Evolutionary conservation across 768 basidiomycete species (phyloP), one percentile per base, ranked within the genome.

Genomic region (Neoboletus magnificus): DNA sequence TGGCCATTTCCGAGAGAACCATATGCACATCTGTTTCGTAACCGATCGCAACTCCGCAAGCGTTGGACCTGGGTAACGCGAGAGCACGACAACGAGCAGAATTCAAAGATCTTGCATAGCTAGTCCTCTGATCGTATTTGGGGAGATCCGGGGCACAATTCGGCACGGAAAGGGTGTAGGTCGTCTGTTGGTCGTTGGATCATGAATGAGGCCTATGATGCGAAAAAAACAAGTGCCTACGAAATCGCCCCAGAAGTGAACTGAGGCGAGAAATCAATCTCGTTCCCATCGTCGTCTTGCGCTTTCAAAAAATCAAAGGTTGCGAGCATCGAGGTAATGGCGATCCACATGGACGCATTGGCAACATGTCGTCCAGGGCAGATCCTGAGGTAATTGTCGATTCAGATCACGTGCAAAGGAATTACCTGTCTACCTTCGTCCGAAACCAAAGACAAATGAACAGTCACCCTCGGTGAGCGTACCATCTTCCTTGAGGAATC

Each of bases 401-500:
- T 29, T 41, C n/a, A 18, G 8, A 23, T 39, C 33, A 29, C 36
- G 12, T 3, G n/a, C 12, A 56, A 27, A 43, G 30, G n/a, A 16
- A 3, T 12, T 39, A 15, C 32, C 23, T 20, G 32, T 52, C 4
- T 33, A 64, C 66, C 67, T 67, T 57, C 67, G 59, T 39, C 68
- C 66, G 12, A 61, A 65, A n/a, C 66, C 68, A 13, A 68, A 68
- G 7, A 52, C 37, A n/a, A 59, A 49, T 4, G 60, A 37, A 32
- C 2, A n/a, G 2, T 58, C 57, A 7, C 20, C 35, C 8, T 54
- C 55, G 7, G n/a, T 50, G 27, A 61, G 57, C 5, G 56, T 48
- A 18, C 58, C 68, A 43, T 70, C 54, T 13, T 57, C 50, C 29
- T 44, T 59, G 1, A 69, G 1, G 44, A 73, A 81, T 13, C 79